A percentile compares a stretch with the other conserved stretches of the same genome.
Evolutionary conservation across 2,329 filamentous ascomycete genomes (phyloP).

Genomic region (Pseudocercospora macadamiae): DNA sequence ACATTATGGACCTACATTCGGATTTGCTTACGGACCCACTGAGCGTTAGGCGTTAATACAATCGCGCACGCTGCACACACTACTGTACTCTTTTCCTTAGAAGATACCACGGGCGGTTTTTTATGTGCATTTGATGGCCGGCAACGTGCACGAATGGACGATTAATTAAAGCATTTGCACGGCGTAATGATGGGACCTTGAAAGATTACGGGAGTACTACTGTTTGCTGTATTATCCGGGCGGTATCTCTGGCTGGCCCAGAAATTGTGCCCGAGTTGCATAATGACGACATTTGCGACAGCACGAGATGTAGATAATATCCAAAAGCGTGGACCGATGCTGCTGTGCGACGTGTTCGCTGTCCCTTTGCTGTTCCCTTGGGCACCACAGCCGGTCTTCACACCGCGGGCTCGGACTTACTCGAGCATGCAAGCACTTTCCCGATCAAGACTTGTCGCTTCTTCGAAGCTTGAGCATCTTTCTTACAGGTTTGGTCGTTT

Average conservation of each 20-base stretch:
- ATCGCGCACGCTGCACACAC: constrained; percentile 10
- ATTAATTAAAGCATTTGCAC: constrained; percentile 16
- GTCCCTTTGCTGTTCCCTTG: constrained; percentile 7
- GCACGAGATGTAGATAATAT: constrained; percentile 25
- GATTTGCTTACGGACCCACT: background rate
- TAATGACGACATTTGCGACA: constrained; percentile 17
- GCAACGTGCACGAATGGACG: constrained; percentile 18
- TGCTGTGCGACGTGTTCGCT: constrained; percentile 21
- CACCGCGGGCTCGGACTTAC: background rate
- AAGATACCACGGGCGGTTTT: constrained; percentile 18
- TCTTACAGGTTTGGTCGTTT: constrained; percentile 2
- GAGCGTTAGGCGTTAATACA: background rate
- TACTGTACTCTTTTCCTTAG: constrained; percentile 10
- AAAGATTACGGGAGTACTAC: background rate
- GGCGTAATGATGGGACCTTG: constrained; percentile 2
- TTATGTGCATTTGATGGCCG: constrained; percentile 16
- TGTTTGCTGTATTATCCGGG: constrained; percentile 8
- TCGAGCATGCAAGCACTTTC: background rate
- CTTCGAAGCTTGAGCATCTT: background rate
- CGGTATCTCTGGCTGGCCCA: constrained; percentile 14
- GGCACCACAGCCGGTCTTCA: background rate
- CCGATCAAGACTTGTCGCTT: background rate
- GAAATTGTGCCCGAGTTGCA: constrained; percentile 3
- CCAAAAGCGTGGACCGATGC: constrained; percentile 5
- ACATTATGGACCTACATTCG: background rate